phyloP scores from a whole-genome alignment of 345 rosid species.

The Boechera stricta region DNA sequence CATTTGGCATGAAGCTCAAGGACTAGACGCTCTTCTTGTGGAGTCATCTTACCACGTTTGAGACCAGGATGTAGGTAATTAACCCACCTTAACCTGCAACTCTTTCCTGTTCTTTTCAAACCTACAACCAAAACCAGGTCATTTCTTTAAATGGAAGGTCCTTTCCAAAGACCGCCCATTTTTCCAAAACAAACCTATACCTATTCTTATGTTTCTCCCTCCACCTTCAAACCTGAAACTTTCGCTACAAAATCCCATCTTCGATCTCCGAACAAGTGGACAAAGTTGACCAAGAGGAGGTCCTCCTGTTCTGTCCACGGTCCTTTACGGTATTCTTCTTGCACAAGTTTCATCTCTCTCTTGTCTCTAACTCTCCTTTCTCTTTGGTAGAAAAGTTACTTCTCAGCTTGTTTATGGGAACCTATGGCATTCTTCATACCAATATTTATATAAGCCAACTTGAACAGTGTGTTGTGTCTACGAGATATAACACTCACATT shows the following conservation, averaged over 20 bases:
- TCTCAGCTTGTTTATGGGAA: conserved; percentile 43
- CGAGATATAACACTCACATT: conserved; percentile 44
- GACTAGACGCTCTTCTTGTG: conserved; percentile 88
- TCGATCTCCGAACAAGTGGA: conserved; percentile 93
- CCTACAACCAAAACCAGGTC: conserved; percentile 81
- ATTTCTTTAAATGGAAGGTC: conserved; percentile 53
- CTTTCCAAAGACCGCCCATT: conserved; percentile 57
- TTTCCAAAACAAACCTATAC: conserved; percentile 58
- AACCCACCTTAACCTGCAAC: conserved; percentile 99
- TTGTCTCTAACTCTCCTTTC: conserved; percentile 21
- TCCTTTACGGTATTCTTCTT: conserved; percentile 80
- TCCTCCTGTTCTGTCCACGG: conserved; percentile 99
- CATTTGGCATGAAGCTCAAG: conserved; percentile 91
- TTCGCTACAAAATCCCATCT: conserved; percentile 98
- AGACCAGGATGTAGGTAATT: conserved; percentile 97
- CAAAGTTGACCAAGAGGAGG: conserved; percentile 77
- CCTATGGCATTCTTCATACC: conserved; percentile 32
- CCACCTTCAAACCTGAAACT: conserved; percentile 99
- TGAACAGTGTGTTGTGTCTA: conserved; percentile 41
- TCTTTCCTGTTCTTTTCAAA: conserved; percentile 95
- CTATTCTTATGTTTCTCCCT: conserved; percentile 87
- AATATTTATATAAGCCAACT: conserved; percentile 57
- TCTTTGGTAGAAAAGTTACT: conserved; percentile 23
- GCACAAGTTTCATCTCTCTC: conserved; percentile 63
- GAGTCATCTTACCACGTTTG: conserved; percentile 95